Evolutionary conservation across 441 rosid species (phyloP).

Genomic region (Erodium trifolium): DNA sequence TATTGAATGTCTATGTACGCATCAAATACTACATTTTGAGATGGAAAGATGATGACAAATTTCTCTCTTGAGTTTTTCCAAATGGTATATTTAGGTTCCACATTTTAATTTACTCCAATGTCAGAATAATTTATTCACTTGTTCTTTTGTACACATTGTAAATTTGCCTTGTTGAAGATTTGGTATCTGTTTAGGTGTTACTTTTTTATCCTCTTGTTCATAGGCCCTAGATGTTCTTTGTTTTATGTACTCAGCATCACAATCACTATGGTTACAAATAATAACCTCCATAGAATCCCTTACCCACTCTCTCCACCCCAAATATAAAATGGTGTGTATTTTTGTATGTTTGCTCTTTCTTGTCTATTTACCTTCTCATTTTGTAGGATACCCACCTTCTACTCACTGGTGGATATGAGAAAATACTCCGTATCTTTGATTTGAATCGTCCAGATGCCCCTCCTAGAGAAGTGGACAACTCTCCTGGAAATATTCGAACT

Average conservation of each 20-base stretch:
- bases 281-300: too few relatives aligned
- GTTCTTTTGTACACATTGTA: background rate
- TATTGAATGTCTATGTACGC: conserved; percentile 2
- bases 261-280: too few relatives aligned
- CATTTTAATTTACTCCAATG: background rate
- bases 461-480: conserved; percentile 64
- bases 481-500: conserved; percentile 81
- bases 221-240: too few relatives aligned
- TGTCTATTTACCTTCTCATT: conserved; percentile 10
- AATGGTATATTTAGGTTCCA: background rate
- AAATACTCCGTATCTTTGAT: conserved; percentile 72
- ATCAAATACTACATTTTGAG: background rate
- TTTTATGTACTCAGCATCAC: too few relatives aligned
- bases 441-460: conserved; percentile 74
- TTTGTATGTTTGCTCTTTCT: background rate
- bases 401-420: conserved; percentile 91
- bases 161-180: background rate
- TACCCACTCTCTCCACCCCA: too few relatives aligned
- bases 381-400: conserved; percentile 73
- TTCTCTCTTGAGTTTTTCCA: background rate
- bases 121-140: background rate
- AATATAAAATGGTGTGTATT: background rate
- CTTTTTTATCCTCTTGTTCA: background rate
- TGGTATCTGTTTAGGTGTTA: background rate
- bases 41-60: background rate